Evolutionary conservation across 768 basidiomycete genomes (phyloP).

Genomic region (Cystobasidium onofrii): DNA sequence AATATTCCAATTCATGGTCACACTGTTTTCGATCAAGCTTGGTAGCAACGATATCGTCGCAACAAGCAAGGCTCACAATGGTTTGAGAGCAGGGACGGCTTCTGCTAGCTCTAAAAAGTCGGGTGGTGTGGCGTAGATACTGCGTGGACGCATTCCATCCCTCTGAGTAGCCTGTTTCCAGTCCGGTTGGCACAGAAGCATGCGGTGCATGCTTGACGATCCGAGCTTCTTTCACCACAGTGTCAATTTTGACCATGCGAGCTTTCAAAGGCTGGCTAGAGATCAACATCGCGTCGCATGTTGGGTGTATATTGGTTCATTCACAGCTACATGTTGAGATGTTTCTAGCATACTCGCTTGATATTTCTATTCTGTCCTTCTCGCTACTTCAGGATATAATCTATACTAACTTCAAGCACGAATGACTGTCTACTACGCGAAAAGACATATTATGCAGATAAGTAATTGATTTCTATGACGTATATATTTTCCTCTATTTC

Average conservation of each 20-base stretch:
- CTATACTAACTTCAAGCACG: too few species aligned
- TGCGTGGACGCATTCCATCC: conserved; percentile 45
- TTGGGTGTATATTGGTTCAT: not conserved
- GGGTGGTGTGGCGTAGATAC: conserved; percentile 2
- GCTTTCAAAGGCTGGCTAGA: too few species aligned
- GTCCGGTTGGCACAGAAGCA: not conserved
- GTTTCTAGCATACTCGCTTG: not conserved
- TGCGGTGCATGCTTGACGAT: too few species aligned
- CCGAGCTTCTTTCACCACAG: too few species aligned
- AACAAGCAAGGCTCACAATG: conserved; percentile 2
- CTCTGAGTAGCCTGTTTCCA: not conserved
- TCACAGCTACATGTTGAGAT: not conserved
- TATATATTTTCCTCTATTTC: not conserved
- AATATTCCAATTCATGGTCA: not conserved
- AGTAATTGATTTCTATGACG: too few species aligned
- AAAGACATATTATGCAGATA: too few species aligned
- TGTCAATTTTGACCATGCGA: too few species aligned
- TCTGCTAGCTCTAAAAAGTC: conserved; percentile 19
- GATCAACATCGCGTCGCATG: too few species aligned
- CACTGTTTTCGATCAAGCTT: not conserved
- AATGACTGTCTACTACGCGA: too few species aligned
- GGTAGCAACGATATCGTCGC: too few species aligned
- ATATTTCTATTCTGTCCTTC: not conserved
- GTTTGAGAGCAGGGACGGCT: conserved; percentile 5
- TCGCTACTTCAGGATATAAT: too few species aligned